phyloP scores from a whole-genome alignment of 345 rosid species.

The Brassica nigra region DNA sequence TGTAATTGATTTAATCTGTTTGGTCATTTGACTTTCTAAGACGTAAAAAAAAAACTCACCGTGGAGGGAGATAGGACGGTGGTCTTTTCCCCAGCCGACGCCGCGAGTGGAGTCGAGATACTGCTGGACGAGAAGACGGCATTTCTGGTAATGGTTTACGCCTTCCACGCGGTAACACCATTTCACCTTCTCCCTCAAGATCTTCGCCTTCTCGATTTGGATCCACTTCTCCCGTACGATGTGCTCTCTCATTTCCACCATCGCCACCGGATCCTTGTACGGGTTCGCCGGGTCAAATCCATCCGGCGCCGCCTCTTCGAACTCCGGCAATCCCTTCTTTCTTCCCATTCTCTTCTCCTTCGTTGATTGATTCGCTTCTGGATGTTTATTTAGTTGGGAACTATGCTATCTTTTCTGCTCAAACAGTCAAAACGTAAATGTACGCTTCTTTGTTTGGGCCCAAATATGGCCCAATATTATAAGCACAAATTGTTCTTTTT shows the following conservation, averaged over 20 bases:
- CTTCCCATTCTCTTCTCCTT: constrained; percentile 67
- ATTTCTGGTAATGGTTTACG: constrained; percentile 91
- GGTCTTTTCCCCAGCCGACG: constrained; percentile 99
- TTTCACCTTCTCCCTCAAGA: constrained; percentile 76
- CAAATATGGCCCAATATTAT: not conserved
- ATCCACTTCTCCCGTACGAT: constrained; percentile 97
- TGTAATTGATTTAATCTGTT: too few relatives aligned
- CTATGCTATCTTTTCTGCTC: not conserved
- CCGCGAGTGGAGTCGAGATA: constrained; percentile 98
- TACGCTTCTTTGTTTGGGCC: constrained; percentile 12
- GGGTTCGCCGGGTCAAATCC: constrained; percentile 83
- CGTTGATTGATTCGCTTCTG: constrained; percentile 1
- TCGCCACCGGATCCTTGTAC: constrained; percentile 97
- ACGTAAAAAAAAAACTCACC: constrained; percentile 44
- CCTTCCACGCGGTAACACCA: constrained; percentile 99
- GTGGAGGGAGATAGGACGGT: constrained; percentile 87
- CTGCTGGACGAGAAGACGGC: constrained; percentile 90
- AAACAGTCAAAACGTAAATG: too few relatives aligned
- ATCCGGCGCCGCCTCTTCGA: constrained; percentile 97
- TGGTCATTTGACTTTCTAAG: too few relatives aligned
- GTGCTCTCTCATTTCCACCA: constrained; percentile 98
- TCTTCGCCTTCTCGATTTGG: constrained; percentile 97
- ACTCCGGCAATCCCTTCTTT: constrained; percentile 82
- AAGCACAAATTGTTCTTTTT: not conserved
- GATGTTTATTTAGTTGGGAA: not conserved